A percentile compares a stretch with the other conserved stretches of the same genome.
Evolutionary conservation across 495 filamentous ascomycete species (phyloP).

Genomic region (Penicillium lividum): DNA sequence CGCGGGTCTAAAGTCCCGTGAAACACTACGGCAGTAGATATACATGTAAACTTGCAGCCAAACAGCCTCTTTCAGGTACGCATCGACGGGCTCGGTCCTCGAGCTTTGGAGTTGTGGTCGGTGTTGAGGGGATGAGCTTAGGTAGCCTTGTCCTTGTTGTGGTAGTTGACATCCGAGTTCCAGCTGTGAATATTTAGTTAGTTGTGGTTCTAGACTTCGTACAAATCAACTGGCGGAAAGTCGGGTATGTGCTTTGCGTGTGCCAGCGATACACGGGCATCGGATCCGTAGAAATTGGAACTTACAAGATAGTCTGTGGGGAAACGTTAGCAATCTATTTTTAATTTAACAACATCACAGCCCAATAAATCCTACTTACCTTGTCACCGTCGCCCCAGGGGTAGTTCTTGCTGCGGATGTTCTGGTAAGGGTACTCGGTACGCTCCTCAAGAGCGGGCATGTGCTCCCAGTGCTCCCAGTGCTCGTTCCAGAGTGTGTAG

Average conservation of each 20-base stretch:
- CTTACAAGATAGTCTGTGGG: constrained; percentile 67
- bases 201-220: not conserved
- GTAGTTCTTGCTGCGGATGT: constrained; percentile 88
- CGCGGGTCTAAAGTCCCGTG: constrained; percentile 17
- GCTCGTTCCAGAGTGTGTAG: constrained; percentile 86
- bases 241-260: not conserved
- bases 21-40: constrained; percentile 26
- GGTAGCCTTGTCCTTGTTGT: constrained; percentile 80
- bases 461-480: constrained; percentile 94
- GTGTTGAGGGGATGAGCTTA: constrained; percentile 34
- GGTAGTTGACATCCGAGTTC: constrained; percentile 93
- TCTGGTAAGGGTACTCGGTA: constrained; percentile 88
- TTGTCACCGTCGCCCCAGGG: constrained; percentile 92
- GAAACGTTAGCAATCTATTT: constrained; percentile 31
- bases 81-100: constrained; percentile 8
- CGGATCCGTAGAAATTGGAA: constrained; percentile 14
- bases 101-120: constrained; percentile 9
- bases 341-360: not conserved
- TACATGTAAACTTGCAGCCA: constrained; percentile 26
- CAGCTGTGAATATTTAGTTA: constrained; percentile 59
- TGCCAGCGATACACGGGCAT: not conserved
- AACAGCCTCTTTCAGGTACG: constrained; percentile 12
- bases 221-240: not conserved
- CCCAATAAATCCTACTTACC: constrained; percentile 50
- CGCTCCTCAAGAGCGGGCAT: constrained; percentile 85